Evolutionary conservation across 805 yeast species (phyloP).

Genomic region (Torulaspora quercuum): DNA sequence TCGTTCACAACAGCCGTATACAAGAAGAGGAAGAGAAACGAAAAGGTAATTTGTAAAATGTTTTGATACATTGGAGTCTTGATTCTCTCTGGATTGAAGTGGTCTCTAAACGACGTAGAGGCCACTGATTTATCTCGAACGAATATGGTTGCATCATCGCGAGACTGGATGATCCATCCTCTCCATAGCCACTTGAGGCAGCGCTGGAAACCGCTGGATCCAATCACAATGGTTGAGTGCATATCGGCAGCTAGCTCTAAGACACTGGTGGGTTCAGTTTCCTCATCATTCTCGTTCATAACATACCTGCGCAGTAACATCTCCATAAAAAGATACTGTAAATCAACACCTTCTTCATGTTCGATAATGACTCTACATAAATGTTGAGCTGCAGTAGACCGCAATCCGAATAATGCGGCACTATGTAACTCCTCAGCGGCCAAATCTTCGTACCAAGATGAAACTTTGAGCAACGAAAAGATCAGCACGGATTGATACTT

Average conservation of each 20-base stretch:
- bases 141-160: conserved; percentile 64
- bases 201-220: conserved; percentile 78
- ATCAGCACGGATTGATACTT: conserved; percentile 66
- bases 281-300: conserved; percentile 59
- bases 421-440: conserved; percentile 61
- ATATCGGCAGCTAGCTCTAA: conserved; percentile 82
- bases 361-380: conserved; percentile 72
- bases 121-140: conserved; percentile 59
- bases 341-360: conserved; percentile 48
- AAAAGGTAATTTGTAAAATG: conserved; percentile 61
- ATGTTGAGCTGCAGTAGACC: conserved; percentile 69
- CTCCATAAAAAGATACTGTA: conserved; percentile 53
- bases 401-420: conserved; percentile 54
- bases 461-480: conserved; percentile 70
- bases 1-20: conserved; percentile 65
- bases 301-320: conserved; percentile 74
- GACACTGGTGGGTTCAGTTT: conserved; percentile 65
- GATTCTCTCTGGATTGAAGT: conserved; percentile 78
- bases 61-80: conserved; percentile 85
- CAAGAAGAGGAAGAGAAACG: conserved; percentile 57
- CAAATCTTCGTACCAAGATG: conserved; percentile 70
- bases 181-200: conserved; percentile 90
- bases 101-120: conserved; percentile 51
- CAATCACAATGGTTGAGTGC: conserved; percentile 73
- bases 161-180: conserved; percentile 84